phyloP scores from a whole-genome alignment of 768 basidiomycete species.

The Termitomyces sp. region DNA sequence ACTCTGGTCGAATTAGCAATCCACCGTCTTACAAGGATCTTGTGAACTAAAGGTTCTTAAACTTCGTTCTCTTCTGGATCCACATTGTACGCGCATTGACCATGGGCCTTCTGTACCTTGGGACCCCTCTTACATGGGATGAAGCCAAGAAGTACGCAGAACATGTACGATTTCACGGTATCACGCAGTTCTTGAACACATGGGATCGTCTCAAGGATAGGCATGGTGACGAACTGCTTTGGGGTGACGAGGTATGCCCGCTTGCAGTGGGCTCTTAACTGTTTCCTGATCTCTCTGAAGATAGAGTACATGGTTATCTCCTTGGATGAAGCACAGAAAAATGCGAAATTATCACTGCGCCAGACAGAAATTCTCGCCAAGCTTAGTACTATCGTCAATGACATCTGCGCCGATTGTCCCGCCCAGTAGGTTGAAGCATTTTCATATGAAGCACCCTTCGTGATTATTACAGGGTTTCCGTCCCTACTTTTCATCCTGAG shows the following conservation, averaged over 20 bases:
- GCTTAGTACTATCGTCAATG: slow-evolving; percentile 62
- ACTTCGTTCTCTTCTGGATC: background rate
- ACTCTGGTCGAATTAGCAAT: slow-evolving; percentile 12
- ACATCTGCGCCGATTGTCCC: slow-evolving; percentile 58
- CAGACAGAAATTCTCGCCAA: slow-evolving; percentile 92
- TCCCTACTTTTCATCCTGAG: slow-evolving; percentile 95
- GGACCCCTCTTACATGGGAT: slow-evolving; percentile 90
- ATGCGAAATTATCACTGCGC: slow-evolving; percentile 86
- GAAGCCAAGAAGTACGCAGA: slow-evolving; percentile 84
- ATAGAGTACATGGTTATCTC: slow-evolving; percentile 95
- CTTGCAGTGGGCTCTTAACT: background rate
- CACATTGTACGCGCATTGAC: background rate
- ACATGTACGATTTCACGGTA: slow-evolving; percentile 89
- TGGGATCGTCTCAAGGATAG: slow-evolving; percentile 93
- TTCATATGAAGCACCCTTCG: background rate
- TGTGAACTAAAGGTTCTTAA: background rate
- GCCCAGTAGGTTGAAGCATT: slow-evolving; percentile 45
- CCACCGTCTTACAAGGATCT: slow-evolving; percentile 18
- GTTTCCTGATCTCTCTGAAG: slow-evolving; percentile 34
- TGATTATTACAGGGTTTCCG: slow-evolving; percentile 45
- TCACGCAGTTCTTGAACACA: slow-evolving; percentile 90
- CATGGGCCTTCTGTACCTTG: slow-evolving; percentile 93
- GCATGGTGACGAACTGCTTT: slow-evolving; percentile 86
- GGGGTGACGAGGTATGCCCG: slow-evolving; percentile 91
- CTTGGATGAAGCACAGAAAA: slow-evolving; percentile 74